Evolutionary conservation across 352 stramenopile species (phyloP).

Genomic region (Globisporangium heterothallicum): DNA sequence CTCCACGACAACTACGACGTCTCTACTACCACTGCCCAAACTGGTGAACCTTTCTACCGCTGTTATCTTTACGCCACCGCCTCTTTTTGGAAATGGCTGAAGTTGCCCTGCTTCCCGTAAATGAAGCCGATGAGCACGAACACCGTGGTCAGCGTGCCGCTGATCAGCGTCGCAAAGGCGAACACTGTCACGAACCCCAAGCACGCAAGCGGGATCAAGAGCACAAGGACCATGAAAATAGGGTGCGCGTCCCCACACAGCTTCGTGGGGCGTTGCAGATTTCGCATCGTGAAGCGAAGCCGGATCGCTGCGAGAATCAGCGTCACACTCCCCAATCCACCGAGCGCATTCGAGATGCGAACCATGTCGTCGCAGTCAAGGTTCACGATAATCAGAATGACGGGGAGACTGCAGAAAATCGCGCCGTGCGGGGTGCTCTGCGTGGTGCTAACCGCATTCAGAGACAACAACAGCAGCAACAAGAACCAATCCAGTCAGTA

Average conservation of each 20-base stretch:
- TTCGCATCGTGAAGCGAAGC: conserved; percentile 28
- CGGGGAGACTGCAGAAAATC: conserved; percentile 48
- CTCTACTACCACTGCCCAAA: too few relatives aligned
- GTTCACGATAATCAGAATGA: conserved; percentile 55
- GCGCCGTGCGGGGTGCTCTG: conserved; percentile 28
- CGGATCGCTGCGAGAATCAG: conserved; percentile 35
- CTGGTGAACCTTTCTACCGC: too few relatives aligned
- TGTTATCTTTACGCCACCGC: not conserved
- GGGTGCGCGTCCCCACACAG: conserved; percentile 31
- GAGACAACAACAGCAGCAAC: not conserved
- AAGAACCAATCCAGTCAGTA: not conserved
- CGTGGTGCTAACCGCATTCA: conserved; percentile 16
- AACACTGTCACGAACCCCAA: conserved; percentile 30
- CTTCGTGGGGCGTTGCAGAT: conserved; percentile 33
- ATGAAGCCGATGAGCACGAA: conserved; percentile 52
- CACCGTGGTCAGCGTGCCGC: conserved; percentile 27
- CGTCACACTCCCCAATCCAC: conserved; percentile 33
- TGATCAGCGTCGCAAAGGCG: conserved; percentile 39
- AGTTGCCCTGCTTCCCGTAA: conserved; percentile 42
- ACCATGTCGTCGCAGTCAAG: conserved; percentile 47
- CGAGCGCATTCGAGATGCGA: conserved; percentile 44
- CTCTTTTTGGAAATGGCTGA: conserved; percentile 30
- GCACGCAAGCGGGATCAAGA: conserved; percentile 28
- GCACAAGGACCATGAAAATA: conserved; percentile 24
- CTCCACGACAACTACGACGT: too few relatives aligned